phyloP scores from a whole-genome alignment of 139 green algal genomes.

The Cymbomonas tetramitiformis region DNA sequence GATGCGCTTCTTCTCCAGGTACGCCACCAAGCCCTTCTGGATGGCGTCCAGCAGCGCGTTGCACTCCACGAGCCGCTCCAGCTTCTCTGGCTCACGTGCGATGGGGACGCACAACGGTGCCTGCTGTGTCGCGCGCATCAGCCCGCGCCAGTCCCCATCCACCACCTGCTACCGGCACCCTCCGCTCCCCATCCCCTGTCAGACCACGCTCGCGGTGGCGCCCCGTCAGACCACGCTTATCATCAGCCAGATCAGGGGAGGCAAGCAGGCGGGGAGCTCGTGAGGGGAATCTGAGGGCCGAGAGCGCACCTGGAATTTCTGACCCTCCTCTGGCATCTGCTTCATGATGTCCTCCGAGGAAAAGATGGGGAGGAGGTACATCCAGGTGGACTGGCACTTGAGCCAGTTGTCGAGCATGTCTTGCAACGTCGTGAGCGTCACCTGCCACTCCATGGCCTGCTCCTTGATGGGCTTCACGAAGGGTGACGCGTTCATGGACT shows the following conservation, averaged over 20 bases:
- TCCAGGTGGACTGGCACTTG: slow-evolving; percentile 52
- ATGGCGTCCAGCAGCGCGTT: slow-evolving; percentile 58
- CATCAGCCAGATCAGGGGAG: too few relatives aligned
- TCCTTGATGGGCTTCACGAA: slow-evolving; percentile 66
- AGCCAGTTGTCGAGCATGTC: slow-evolving; percentile 73
- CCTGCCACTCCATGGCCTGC: slow-evolving; percentile 39
- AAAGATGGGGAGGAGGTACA: slow-evolving; percentile 80
- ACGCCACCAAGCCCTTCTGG: slow-evolving; percentile 57
- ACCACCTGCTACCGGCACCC: slow-evolving; percentile 36
- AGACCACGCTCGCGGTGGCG: too few relatives aligned
- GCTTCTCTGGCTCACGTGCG: slow-evolving; percentile 23
- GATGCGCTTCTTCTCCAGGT: slow-evolving; percentile 58
- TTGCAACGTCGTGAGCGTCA: slow-evolving; percentile 47
- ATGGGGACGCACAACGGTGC: slow-evolving; percentile 31
- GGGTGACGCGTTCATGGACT: slow-evolving; percentile 55
- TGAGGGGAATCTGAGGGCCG: too few relatives aligned
- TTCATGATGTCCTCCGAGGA: slow-evolving; percentile 62
- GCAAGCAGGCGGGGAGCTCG: too few relatives aligned
- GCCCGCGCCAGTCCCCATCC: slow-evolving; percentile 30
- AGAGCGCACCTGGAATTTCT: slow-evolving; percentile 69
- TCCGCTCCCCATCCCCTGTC: slow-evolving; percentile 27
- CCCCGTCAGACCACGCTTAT: too few relatives aligned
- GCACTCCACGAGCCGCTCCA: slow-evolving; percentile 23
- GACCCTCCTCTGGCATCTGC: slow-evolving; percentile 69
- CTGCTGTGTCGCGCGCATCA: slow-evolving; percentile 35